phyloP scores from a whole-genome alignment of 1,284 basidiomycete genomes.

The Omphalotus olearius region DNA sequence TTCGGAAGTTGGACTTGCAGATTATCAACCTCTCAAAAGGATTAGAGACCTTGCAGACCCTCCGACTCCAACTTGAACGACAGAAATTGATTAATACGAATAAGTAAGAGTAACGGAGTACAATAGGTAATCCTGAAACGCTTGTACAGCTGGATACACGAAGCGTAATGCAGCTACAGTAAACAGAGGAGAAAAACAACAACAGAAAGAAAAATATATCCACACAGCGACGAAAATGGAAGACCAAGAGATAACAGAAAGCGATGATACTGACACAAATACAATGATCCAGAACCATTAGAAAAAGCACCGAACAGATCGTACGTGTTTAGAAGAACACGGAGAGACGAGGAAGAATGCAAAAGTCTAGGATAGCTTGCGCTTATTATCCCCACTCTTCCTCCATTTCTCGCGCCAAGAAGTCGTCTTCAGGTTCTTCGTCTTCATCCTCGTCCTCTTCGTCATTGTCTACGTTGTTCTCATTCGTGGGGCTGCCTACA shows the following conservation, averaged over 20 bases:
- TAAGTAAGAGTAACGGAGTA: no score
- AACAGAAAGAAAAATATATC: background rate
- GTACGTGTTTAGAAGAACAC: background rate
- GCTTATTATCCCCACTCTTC: slow-evolving; percentile 61
- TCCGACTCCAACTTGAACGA: no score
- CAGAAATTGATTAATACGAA: no score
- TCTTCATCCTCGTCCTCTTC: slow-evolving; percentile 37
- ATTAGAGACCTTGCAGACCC: no score
- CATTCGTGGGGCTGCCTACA: slow-evolving; percentile 14
- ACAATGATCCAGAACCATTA: background rate
- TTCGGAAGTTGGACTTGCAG: no score
- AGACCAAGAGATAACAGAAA: background rate
- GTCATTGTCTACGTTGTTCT: slow-evolving; percentile 29
- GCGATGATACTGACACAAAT: background rate
- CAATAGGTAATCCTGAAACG: no score
- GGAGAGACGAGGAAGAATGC: background rate
- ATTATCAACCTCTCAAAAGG: no score
- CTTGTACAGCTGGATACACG: no score
- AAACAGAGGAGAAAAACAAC: background rate
- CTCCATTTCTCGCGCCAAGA: slow-evolving; percentile 67
- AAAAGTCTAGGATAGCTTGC: background rate
- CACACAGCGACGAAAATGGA: background rate
- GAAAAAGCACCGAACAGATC: background rate
- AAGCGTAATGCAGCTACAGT: no score
- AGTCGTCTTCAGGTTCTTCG: slow-evolving; percentile 63